Base-by-base conservation (phyloP, 257 asterid species). In the Rhazya stricta region DNA sequence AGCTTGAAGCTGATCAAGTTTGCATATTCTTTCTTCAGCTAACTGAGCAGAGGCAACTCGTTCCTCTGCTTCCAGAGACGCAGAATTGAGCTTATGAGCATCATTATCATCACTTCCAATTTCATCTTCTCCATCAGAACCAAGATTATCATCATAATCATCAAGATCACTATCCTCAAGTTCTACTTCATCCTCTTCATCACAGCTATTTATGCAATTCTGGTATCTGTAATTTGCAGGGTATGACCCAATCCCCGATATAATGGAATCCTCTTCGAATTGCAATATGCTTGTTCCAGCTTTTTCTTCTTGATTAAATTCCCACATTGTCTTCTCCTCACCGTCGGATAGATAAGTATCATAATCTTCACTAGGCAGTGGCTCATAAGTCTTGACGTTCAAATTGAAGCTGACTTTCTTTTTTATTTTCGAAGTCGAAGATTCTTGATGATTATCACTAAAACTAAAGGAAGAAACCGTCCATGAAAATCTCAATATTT, bases 321-420 rank as follows among this genome's bases (percentile, higher is more conserved):
- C 88, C 88, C 84, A 82, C 77, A 76, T 68, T 19, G 83, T 72
- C 79, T 79, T 79, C 77, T 83, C 86, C 66, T 80, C 91, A 0
- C 69, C 89, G 39, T 86, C 88, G 1, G 83, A 80, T 32, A 80
- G 76, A 73, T 75, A 76, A 30, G 37, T 7, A 75, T 70, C 77
- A 42, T 80, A 80, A 50, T 85, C 91, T 73, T 86, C 88, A 0
- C 80, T 75, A 3, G 78, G 76, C 29, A 89, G 58, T 51, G 92
- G 94, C 77, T 89, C 96, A 68, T 90, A 91, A 8, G 90, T 84
- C 86, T 79, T 82, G 25, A 89, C 90, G 73, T 91, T 85, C 78
- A 89, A 79, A 84, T 89, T 88, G 81, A 91, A 91, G 72, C 88
- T 85, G 75, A 91, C 97, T 83, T 88, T 89, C 88, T 90, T 90